Percentiles rank a stretch among this genome's conserved stretches.
Evolutionary conservation across 2,329 filamentous ascomycete species (phyloP).

Genomic region (Pestalotiopsis sp.): DNA sequence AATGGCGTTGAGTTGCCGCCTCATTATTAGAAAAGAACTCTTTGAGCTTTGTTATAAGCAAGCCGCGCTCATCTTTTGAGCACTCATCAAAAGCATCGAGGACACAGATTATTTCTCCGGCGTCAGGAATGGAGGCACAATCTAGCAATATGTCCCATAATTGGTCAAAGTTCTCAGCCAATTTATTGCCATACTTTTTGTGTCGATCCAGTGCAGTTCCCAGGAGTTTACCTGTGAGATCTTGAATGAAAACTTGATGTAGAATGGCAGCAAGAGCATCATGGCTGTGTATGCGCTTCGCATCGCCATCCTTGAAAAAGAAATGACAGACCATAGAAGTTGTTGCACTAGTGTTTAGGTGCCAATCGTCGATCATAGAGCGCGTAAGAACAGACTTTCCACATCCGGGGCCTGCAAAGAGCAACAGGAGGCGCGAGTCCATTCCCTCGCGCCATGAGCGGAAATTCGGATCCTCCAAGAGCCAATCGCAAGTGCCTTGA

Average conservation of each 20-base stretch:
- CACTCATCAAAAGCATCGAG: constrained; percentile 5
- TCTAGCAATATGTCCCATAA: neutral
- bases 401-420: neutral
- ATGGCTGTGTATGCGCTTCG: constrained; percentile 19
- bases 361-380: neutral
- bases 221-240: constrained; percentile 16
- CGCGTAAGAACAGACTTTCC: constrained; percentile 5
- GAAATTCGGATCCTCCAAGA: constrained; percentile 29
- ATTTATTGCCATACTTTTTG: neutral
- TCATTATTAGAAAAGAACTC: neutral
- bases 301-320: constrained; percentile 36
- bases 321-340: constrained; percentile 33
- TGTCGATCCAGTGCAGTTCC: constrained; percentile 9
- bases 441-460: constrained; percentile 27
- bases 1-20: neutral
- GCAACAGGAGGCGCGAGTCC: neutral
- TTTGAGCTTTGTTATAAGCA: neutral
- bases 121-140: neutral
- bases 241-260: constrained; percentile 28
- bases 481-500: constrained; percentile 36
- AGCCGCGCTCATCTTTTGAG: neutral
- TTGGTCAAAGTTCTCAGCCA: neutral
- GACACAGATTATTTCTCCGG: neutral
- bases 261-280: constrained; percentile 27
- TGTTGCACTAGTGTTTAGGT: constrained; percentile 20